phyloP scores from a whole-genome alignment of 129 eudicot species.

The Dittrichia graveolens region DNA sequence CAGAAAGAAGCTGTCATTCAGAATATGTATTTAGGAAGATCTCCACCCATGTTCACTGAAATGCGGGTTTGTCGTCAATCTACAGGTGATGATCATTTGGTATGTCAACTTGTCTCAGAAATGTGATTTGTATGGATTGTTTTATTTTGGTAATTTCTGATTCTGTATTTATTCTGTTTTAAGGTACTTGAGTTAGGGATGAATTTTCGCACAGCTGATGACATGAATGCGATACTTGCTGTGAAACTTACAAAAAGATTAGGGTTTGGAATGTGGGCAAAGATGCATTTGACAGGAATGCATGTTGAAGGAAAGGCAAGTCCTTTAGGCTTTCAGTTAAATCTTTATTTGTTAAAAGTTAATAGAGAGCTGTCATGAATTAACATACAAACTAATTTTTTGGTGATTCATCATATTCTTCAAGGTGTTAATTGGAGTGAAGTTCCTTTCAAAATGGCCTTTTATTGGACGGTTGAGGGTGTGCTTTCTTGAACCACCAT shows the following conservation, averaged over 20 bases:
- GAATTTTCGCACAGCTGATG: slow-evolving; percentile 86
- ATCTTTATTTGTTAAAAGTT: background rate
- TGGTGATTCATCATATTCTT: slow-evolving; percentile 13
- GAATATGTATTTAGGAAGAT: slow-evolving; percentile 81
- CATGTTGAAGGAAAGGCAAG: slow-evolving; percentile 95
- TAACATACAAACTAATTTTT: background rate
- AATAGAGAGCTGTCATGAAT: background rate
- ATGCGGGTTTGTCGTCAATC: slow-evolving; percentile 84
- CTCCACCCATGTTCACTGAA: slow-evolving; percentile 92
- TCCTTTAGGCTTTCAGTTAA: background rate
- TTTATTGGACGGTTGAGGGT: slow-evolving; percentile 80
- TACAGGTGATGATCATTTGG: slow-evolving; percentile 86
- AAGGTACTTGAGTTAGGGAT: slow-evolving; percentile 90
- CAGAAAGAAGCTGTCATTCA: slow-evolving; percentile 73
- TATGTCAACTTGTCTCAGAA: slow-evolving; percentile 31
- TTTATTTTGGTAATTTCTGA: slow-evolving; percentile 12
- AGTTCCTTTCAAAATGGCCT: slow-evolving; percentile 82
- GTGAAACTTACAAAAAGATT: slow-evolving; percentile 75
- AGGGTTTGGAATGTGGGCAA: slow-evolving; percentile 85
- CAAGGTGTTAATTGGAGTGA: slow-evolving; percentile 90
- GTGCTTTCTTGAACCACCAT: slow-evolving; percentile 92
- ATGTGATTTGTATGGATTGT: background rate
- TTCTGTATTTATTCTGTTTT: slow-evolving; percentile 22
- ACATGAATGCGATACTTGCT: slow-evolving; percentile 86
- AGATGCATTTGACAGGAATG: slow-evolving; percentile 89